phyloP scores from a whole-genome alignment of 768 basidiomycete species.

The Cystofilobasidium bisporidii region DNA sequence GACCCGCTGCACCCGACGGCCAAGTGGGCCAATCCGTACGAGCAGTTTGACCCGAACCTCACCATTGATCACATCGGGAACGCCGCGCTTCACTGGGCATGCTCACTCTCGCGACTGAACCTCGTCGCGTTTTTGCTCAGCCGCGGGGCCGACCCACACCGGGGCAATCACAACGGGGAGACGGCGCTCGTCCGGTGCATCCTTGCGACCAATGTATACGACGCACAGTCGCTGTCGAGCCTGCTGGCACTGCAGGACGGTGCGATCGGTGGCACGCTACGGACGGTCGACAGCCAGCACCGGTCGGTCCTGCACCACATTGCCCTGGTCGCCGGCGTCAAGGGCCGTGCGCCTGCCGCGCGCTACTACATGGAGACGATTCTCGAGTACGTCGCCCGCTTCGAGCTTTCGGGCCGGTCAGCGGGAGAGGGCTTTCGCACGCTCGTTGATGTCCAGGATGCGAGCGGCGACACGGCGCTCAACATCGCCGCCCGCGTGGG shows the following conservation, averaged over 20 bases:
- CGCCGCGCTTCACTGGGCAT: constrained; percentile 84
- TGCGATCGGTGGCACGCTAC: constrained; percentile 61
- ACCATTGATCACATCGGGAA: constrained; percentile 91
- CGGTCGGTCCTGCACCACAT: constrained; percentile 87
- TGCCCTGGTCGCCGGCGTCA: constrained; percentile 79
- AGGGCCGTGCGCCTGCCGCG: constrained; percentile 71
- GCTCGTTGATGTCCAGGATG: constrained; percentile 82
- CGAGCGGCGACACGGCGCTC: constrained; percentile 88
- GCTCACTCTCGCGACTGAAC: constrained; percentile 64
- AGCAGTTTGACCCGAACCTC: constrained; percentile 59
- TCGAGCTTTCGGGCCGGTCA: constrained; percentile 42
- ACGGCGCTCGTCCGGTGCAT: constrained; percentile 88
- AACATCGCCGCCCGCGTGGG: constrained; percentile 93
- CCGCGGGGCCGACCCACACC: constrained; percentile 73
- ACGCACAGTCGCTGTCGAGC: constrained; percentile 54
- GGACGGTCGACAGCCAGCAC: constrained; percentile 75
- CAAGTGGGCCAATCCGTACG: constrained; percentile 12
- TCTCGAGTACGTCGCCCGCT: constrained; percentile 1
- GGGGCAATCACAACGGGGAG: constrained; percentile 88
- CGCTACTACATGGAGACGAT: constrained; percentile 45
- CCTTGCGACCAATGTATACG: constrained; percentile 75
- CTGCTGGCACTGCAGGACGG: constrained; percentile 46
- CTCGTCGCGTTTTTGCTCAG: constrained; percentile 61
- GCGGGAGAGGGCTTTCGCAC: constrained; percentile 43
- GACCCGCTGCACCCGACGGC: constrained; percentile 26